Evolutionary conservation across 73 alveolate species (phyloP).

Genomic region (Tetrahymena malaccensis): DNA sequence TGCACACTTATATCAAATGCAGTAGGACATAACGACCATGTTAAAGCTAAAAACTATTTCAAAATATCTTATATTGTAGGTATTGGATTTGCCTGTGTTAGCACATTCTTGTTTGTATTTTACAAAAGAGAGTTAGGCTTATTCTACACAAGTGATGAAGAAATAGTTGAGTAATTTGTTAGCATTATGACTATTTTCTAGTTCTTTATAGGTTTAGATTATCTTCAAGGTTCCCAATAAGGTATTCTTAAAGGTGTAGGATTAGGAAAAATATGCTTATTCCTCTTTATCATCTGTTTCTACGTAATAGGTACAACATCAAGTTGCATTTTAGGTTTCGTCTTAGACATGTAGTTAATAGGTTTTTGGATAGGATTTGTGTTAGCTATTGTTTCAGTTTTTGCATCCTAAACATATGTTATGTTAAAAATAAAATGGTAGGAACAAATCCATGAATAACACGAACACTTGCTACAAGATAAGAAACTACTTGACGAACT

Average conservation of each 20-base stretch:
- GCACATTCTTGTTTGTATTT: background rate
- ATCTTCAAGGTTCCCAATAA: background rate
- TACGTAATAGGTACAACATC: background rate
- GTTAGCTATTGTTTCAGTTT: background rate
- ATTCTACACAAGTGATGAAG: background rate
- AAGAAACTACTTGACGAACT: background rate
- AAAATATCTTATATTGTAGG: background rate
- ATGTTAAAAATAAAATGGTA: background rate
- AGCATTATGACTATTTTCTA: background rate
- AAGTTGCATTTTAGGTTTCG: background rate
- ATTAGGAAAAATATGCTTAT: background rate
- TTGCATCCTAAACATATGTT: background rate
- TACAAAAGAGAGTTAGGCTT: background rate
- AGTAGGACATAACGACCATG: background rate
- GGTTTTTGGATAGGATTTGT: background rate
- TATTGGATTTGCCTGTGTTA: background rate
- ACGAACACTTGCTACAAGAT: background rate
- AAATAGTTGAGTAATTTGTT: background rate
- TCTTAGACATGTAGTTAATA: background rate
- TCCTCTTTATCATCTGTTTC: background rate
- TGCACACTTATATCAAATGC: background rate
- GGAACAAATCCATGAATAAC: background rate
- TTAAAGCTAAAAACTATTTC: background rate
- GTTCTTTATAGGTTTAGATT: background rate
- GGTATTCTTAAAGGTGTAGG: background rate